phyloP scores from a whole-genome alignment of 2,329 filamentous ascomycete species.

The Tolypocladium inflatum region DNA sequence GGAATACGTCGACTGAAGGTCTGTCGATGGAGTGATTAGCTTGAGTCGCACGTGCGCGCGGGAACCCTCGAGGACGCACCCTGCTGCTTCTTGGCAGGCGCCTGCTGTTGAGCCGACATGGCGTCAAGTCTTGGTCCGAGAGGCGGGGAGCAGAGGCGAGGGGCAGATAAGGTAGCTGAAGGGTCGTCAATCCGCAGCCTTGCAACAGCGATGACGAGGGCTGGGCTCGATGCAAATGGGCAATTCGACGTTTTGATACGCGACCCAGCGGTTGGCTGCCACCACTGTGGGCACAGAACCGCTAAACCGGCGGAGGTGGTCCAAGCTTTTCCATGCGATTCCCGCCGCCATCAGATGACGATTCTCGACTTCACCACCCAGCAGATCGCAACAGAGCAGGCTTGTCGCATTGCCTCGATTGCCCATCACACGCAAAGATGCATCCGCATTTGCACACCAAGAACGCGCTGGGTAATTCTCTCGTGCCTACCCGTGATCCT shows the following conservation, averaged over 20 bases:
- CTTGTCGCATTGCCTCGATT: neutral
- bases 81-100: constrained; percentile 62
- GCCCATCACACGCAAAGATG: constrained; percentile 45
- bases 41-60: constrained; percentile 2
- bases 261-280: neutral
- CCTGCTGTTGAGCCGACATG: constrained; percentile 39
- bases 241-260: neutral
- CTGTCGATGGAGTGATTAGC: constrained; percentile 30
- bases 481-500: neutral
- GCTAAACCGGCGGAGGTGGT: constrained; percentile 9
- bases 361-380: neutral
- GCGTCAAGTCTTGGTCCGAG: neutral
- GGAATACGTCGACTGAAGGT: constrained; percentile 71
- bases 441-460: constrained; percentile 96
- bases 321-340: constrained; percentile 17
- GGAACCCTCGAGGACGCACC: constrained; percentile 32
- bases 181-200: neutral
- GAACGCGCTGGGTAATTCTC: constrained; percentile 65
- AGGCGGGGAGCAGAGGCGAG: neutral
- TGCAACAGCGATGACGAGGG: neutral
- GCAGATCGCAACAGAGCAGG: neutral
- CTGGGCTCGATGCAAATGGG: neutral
- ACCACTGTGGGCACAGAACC: constrained; percentile 1
- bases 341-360: neutral
- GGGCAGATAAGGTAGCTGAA: neutral